Percentiles rank a stretch among this genome's conserved stretches.
These are phyloP conservation scores for Tribonema minus DNA, from an alignment of 108 stramenopile genomes.

Conservation along the genomic window DNA sequence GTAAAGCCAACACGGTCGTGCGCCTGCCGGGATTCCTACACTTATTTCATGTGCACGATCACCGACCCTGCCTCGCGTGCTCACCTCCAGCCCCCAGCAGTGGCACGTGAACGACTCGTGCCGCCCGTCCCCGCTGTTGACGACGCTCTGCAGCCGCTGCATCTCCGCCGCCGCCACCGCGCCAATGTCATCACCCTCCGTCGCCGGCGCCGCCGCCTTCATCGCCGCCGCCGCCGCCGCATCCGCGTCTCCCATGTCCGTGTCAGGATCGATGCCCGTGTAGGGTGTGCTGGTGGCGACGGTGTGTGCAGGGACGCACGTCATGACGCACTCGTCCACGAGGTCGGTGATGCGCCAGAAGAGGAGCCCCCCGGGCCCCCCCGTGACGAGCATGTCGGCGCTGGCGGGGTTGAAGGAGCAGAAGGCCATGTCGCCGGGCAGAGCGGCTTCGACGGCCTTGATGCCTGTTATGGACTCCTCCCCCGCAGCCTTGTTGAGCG, in stretches of 20 bases:
- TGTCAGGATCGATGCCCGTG: too few relatives aligned
- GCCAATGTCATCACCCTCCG: conserved; percentile 2
- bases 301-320: too few relatives aligned
- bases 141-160: conserved; percentile 19
- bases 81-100: conserved; percentile 37
- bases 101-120: conserved; percentile 31
- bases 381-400: conserved; percentile 22
- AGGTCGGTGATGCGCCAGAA: conserved; percentile 32
- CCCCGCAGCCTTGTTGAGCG: conserved; percentile 4
- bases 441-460: conserved; percentile 25
- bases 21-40: too few relatives aligned
- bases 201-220: neutral
- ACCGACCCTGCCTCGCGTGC: too few relatives aligned
- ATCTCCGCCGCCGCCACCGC: conserved; percentile 29
- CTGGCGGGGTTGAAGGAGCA: conserved; percentile 30
- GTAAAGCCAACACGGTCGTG: too few relatives aligned
- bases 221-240: neutral
- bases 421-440: conserved; percentile 36
- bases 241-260: neutral
- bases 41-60: too few relatives aligned
- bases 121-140: conserved; percentile 26
- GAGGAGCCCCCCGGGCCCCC: conserved; percentile 20
- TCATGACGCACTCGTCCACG: conserved; percentile 28
- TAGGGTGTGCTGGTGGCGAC: too few relatives aligned
- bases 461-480: neutral